Base-by-base conservation (phyloP, 129 eudicot genomes). In the Helianthus annuus region DNA sequence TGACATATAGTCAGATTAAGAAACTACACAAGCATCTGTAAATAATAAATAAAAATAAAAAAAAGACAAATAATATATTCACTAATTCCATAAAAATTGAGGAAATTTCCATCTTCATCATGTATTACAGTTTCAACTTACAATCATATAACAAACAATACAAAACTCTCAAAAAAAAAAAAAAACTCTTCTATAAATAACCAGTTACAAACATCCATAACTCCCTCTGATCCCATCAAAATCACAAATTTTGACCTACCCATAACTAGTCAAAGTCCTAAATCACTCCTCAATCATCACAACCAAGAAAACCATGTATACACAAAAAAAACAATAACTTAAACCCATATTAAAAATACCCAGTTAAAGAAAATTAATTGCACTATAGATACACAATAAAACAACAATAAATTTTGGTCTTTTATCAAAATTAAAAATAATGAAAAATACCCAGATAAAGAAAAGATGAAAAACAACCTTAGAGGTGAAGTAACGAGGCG, bases 401-500 rank as follows among this genome's bases (percentile, higher is more conserved):
- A n/a, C n/a, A 73, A 51, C 45, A 14, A 66, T 62, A 22, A 19
- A 40, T 6, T 40, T 39, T 1, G 3, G 11, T 4, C 6, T 7
- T 66, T 75, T 16, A 34, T 17, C 29, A 7, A 64, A 53, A 7
- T 42, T 7, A 42, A 42, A 40, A 40, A 40, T n/a, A 53, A 7
- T 40, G 0, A 40, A 40, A 39, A 42, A 42, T 15, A 76, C 60
- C 27, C 66, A 40, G 45, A 2, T 38, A 45, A 53, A 38, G 29
- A 7, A 38, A n/a, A 70, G 51, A 32, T 2, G 10, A 49, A 74
- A 2, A 44, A 71, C 17, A 11, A 78, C 82, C 82, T 78, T 78
- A 13, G 67, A 7, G 29, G 67, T 22, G 16, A 71, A 64, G 36
- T 71, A 71, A 64, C 68, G 82, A 10, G 72, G 77, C 68, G 72